Evolutionary conservation across 75 land plant genomes (phyloP), one percentile per base, ranked within the genome.

Genomic region (Selaginella moellendorffii): DNA sequence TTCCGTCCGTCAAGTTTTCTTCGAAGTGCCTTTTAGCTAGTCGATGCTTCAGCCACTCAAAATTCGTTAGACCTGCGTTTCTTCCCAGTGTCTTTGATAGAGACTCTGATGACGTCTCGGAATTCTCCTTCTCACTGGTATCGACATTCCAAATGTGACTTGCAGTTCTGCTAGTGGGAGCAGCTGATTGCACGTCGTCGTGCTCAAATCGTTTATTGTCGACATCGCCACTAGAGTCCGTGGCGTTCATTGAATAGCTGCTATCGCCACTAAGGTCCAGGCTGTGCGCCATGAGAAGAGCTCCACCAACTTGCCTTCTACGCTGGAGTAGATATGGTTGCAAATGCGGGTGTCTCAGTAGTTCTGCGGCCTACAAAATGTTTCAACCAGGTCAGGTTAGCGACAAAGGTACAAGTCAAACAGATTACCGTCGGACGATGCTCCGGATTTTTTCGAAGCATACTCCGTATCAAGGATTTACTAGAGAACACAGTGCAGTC

Each of bases 361-460:
- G 60, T 53, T 87, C 91, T 36, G 85, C 74, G 63, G 88, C 88
- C 88, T 84, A 76, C 24, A 64, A 68, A 46, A 53, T 17, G 66
- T 66, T 25, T 46, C 26, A 22, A 54, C 60, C 63, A 28, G 63
- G 20, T 12, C 23, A 8, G 29, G 23, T 36, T 31, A 0, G 28
- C 26, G 60, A 21, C 20, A 8, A 56, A 56, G n/a, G 8, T 56
- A 19, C 5, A n/a, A 54, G 26, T 10, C 36, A 2, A 29, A 24
- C 29, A 76, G 74, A 76, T 71, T 83, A 93, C 99, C n/a, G 83
- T 80, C 29, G 99, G 99, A 26, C 99, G 66, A 54, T 80, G 85
- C 30, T 95, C 99, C 61, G 99, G 99, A 42, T 82, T 86, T 75
- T 95, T 95, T 73, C 99, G 78, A 56, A 95, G 77, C 99, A 95